Percentiles rank a stretch among this genome's conserved stretches.
Evolutionary conservation across 1,284 basidiomycete species (phyloP).

Genomic region (Baeospora myosura): DNA sequence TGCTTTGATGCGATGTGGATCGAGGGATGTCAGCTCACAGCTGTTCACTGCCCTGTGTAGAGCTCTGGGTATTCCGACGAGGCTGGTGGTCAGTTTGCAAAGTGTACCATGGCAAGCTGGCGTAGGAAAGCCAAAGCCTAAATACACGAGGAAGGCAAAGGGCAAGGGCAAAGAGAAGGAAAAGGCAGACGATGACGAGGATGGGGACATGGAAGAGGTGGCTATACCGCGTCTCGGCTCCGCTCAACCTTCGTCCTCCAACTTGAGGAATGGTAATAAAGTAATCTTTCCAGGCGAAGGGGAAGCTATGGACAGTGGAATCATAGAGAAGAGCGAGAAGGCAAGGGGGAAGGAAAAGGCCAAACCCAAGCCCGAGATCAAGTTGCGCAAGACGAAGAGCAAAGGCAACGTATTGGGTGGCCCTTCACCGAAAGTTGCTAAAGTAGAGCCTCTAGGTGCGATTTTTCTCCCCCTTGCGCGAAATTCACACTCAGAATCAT

Average conservation of each 20-base stretch:
- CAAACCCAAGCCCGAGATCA: conserved; percentile 35
- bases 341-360: conserved; percentile 49
- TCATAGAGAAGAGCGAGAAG: conserved; percentile 33
- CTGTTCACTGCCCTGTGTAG: conserved; percentile 89
- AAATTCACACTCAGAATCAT: conserved; percentile 23
- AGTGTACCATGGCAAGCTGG: conserved; percentile 79
- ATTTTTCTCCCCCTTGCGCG: neutral
- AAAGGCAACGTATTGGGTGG: conserved; percentile 37
- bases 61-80: conserved; percentile 79
- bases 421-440: conserved; percentile 4
- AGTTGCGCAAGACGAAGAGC: conserved; percentile 44
- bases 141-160: conserved; percentile 32
- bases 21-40: conserved; percentile 83
- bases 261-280: conserved; percentile 19
- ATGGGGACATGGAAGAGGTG: conserved; percentile 34
- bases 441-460: neutral
- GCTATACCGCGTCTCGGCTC: conserved; percentile 18
- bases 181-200: conserved; percentile 35
- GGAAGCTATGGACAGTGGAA: conserved; percentile 31
- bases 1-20: conserved; percentile 72
- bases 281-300: conserved; percentile 29
- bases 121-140: conserved; percentile 45
- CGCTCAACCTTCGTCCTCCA: conserved; percentile 14
- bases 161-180: conserved; percentile 22
- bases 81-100: conserved; percentile 87